Evolutionary conservation across 176 grass and related monocot genomes (phyloP).

Genomic region (Hsuehochloa calcarea): DNA sequence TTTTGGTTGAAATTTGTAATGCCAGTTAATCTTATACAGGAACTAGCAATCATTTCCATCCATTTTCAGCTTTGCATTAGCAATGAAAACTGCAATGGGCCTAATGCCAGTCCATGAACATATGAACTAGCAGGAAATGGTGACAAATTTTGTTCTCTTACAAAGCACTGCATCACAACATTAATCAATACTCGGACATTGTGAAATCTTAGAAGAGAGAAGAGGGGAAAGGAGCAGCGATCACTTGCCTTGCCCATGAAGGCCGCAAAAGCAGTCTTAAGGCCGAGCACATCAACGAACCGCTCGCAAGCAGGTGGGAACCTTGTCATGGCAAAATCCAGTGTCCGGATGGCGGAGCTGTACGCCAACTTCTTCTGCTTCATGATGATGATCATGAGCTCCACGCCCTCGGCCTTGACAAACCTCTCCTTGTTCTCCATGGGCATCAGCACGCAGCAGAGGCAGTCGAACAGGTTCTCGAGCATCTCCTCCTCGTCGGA

Average conservation of each 20-base stretch:
- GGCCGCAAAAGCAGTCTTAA: slow-evolving; percentile 87
- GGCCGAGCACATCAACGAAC: slow-evolving; percentile 83
- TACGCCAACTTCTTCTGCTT: slow-evolving; percentile 96
- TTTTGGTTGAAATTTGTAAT: neutral
- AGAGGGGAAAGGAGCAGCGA: neutral
- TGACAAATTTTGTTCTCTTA: neutral
- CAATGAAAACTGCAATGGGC: neutral
- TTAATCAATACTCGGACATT: neutral
- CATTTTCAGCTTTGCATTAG: neutral
- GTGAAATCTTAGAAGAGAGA: neutral
- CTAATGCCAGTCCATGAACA: neutral
- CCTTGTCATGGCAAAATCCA: slow-evolving; percentile 96
- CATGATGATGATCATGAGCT: slow-evolving; percentile 99
- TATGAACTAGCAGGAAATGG: neutral
- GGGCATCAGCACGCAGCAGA: slow-evolving; percentile 89
- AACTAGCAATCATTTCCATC: neutral
- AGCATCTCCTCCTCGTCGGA: slow-evolving; percentile 96
- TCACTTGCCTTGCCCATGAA: slow-evolving; percentile 99
- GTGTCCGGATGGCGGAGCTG: slow-evolving; percentile 66
- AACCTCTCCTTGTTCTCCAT: slow-evolving; percentile 95
- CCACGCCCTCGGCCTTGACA: slow-evolving; percentile 88
- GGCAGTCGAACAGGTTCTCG: slow-evolving; percentile 90
- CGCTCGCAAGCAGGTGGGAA: slow-evolving; percentile 88
- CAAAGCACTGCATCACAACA: neutral
- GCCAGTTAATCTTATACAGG: neutral